Base-by-base conservation (phyloP, 495 filamentous ascomycete genomes). In the Usnea hakonensis region DNA sequence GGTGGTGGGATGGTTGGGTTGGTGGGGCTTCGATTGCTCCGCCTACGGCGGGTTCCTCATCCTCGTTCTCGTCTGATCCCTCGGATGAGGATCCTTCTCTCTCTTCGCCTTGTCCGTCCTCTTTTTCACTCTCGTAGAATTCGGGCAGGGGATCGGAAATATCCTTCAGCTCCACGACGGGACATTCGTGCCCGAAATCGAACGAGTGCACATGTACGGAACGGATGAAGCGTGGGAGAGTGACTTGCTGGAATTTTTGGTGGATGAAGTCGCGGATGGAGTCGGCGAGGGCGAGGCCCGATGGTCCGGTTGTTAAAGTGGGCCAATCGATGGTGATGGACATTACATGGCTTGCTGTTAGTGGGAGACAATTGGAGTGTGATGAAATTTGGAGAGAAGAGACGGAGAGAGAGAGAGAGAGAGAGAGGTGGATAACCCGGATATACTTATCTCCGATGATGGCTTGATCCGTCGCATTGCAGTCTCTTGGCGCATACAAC, bases 241-340 rank as follows among this genome's bases (percentile, higher is more conserved):
- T 79, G 46, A 97, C 85, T 54, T 89, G 81, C 74, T 99, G 94
- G 75, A 99, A 99, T 70, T 89, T 92, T 69, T 88, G 85, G 75
- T 99, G 90, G 67, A 99, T 88, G 74, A 97, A 97, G 70, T 87
- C 87, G 62, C 92, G 90, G 71, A 99, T 94, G 57, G 78, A 78
- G 66, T 90, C 85, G 10, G 94, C 91, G 58, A 96, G 85, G 35
- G 83, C 87, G 63, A 84, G 77, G 21, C 95, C 91, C 71, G 96
- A 91, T 32, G 89, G 83, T 19, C 93, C 94, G 43, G 85, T 83
- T n/a, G 93, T 97, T 70, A 97, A 82, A 55, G 87, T 87, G 67
- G 88, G 85, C 94, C 94, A 99, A 78, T 95, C 88, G 69, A 99
- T 86, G 67, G 96, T 90, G 76, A 99, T 91, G 64, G 94, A 97